Base-by-base conservation (phyloP, 2,329 filamentous ascomycete genomes). In the Neofusicoccum sp. region DNA sequence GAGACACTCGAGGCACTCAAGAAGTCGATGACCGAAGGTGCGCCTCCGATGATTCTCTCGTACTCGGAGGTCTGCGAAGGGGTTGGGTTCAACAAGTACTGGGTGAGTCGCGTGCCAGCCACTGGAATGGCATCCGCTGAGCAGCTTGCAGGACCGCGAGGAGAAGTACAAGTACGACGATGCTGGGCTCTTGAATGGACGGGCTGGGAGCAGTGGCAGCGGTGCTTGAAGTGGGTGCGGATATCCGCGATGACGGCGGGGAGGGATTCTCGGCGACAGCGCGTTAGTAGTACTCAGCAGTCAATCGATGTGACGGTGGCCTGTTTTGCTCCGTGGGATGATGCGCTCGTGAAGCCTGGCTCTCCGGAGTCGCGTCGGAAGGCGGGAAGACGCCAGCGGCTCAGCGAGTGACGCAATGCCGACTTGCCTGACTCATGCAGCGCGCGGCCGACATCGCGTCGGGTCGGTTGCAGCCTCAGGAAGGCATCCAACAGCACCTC, bases 31-130 rank as follows among this genome's bases (percentile, higher is more conserved):
- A 72, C 70, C 0, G 68, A 72, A 5, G 78, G 78, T 0, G 69
- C 71, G 2, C 79, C 79, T 1, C 76, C 77, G 1, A 75, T 72
- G 64, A 76, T 81, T 43, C 62, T 81, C 30, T 73, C 73, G 0
- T 80, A 78, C 58, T 66, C 67, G 0, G 76, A 82, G 48, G 77
- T 81, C 0, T 79, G 76, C 38, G 60, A 64, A 48, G 62, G 62
- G 0, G 78, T 80, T 20, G 78, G 79, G 0, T 80, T 81, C 58
- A 75, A 75, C 47, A 73, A 77, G 31, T 62, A 63, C 38, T 63
- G 45, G 53, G 60, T 59, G 4, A 41, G 57, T 60, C 14, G n/a
- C n/a, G 8, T 9, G 12, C 11, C 34, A 5, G 2, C 8, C 11
- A 8, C 2, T 41, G 8, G 16, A 9, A 16, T 33, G 9, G 5